A percentile compares a stretch with the other conserved stretches of the same genome.
phyloP scores from a whole-genome alignment of 495 filamentous ascomycete species.

The Wilcoxina mikolae region DNA sequence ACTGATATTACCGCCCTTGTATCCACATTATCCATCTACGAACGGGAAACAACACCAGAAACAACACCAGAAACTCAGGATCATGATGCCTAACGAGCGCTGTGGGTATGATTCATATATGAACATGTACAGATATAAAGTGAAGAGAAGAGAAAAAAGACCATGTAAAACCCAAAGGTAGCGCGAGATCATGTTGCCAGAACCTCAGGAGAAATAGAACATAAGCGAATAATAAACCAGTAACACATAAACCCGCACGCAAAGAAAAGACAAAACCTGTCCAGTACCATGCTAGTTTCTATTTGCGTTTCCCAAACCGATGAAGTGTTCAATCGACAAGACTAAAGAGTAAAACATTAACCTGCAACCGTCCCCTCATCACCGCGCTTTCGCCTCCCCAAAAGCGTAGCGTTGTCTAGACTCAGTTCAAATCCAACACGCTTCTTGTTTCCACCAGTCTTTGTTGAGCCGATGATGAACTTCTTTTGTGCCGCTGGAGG shows the following conservation, averaged over 20 bases:
- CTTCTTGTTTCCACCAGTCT: slow-evolving; percentile 51
- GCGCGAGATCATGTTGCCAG: no score
- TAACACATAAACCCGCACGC: background rate
- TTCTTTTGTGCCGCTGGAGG: slow-evolving; percentile 35
- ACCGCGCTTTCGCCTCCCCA: slow-evolving; percentile 51
- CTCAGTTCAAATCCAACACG: slow-evolving; percentile 75
- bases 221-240: background rate
- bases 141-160: no score
- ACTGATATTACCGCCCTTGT: no score
- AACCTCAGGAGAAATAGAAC: background rate
- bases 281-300: background rate
- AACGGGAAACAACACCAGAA: no score
- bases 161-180: no score
- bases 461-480: slow-evolving; percentile 69
- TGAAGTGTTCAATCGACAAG: background rate
- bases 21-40: no score
- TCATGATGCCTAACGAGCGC: no score
- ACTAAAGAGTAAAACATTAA: background rate
- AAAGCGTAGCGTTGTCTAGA: slow-evolving; percentile 72
- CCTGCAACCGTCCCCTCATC: slow-evolving; percentile 5
- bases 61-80: no score
- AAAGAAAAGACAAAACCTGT: background rate
- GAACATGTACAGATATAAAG: no score
- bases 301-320: background rate
- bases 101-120: no score